phyloP scores from a whole-genome alignment of 2,329 filamentous ascomycete genomes.

The Phyllosticta ampelicida region DNA sequence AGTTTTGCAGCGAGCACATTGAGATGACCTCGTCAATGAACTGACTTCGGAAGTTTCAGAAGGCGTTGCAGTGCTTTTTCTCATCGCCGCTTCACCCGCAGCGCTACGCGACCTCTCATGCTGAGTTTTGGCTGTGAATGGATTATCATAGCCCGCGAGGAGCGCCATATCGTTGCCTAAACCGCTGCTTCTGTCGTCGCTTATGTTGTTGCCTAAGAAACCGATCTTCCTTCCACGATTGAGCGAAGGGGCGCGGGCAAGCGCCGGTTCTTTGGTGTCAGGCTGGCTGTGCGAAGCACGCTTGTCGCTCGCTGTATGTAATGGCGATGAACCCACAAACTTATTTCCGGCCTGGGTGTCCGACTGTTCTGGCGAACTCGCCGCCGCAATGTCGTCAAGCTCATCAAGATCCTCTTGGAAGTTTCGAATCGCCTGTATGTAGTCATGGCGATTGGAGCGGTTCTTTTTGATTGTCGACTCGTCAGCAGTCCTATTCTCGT shows the following conservation, averaged over 20 bases:
- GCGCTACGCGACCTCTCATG: background rate
- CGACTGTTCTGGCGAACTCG: background rate
- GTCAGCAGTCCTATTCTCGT: background rate
- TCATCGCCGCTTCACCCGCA: background rate
- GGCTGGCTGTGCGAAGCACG: too few species aligned
- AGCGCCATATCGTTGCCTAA: too few species aligned
- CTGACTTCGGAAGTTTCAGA: background rate
- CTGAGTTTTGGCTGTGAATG: background rate
- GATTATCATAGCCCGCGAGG: too few species aligned
- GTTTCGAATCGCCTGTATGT: background rate
- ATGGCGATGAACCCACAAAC: too few species aligned
- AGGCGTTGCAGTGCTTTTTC: background rate
- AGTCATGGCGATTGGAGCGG: background rate
- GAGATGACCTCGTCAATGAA: background rate
- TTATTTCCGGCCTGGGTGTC: too few species aligned
- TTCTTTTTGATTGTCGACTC: background rate
- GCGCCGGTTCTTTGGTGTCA: too few species aligned
- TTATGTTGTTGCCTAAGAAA: too few species aligned
- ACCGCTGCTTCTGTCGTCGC: too few species aligned
- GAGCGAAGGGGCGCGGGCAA: too few species aligned
- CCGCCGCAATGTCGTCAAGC: background rate
- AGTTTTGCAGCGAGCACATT: slow-evolving; percentile 4
- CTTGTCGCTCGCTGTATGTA: too few species aligned
- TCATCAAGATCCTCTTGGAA: background rate
- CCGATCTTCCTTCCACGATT: too few species aligned